Evolutionary conservation across 1,284 basidiomycete genomes (phyloP).

Genomic region (Microbotryum lychnidis-dioicae): DNA sequence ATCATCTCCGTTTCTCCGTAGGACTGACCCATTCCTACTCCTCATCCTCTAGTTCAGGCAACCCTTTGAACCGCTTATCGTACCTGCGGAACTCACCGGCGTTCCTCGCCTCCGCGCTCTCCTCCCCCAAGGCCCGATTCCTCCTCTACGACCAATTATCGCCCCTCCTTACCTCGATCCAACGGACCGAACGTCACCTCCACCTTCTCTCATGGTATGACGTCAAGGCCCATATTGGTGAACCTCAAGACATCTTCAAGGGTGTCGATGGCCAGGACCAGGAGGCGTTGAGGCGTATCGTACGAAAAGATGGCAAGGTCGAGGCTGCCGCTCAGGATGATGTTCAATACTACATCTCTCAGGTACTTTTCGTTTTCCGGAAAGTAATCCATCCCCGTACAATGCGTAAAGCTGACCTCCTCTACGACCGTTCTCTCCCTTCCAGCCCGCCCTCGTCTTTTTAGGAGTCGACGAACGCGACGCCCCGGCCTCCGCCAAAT

Average conservation of each 20-base stretch:
- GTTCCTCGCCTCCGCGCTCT: constrained; percentile 39
- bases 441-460: constrained; percentile 49
- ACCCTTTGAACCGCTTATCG: constrained; percentile 28
- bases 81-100: constrained; percentile 24
- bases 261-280: constrained; percentile 38
- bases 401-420: no score
- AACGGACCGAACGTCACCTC: constrained; percentile 17
- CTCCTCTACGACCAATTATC: constrained; percentile 37
- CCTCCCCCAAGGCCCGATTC: constrained; percentile 35
- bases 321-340: no score
- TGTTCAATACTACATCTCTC: background rate
- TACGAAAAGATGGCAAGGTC: no score
- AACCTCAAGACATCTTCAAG: constrained; percentile 23
- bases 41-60: constrained; percentile 14
- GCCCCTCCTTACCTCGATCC: constrained; percentile 33
- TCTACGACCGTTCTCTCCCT: background rate
- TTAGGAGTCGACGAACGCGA: constrained; percentile 70
- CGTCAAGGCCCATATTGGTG: constrained; percentile 29
- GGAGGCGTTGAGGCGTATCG: background rate
- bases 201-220: constrained; percentile 37
- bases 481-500: constrained; percentile 42
- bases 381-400: no score
- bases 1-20: no score
- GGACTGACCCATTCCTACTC: background rate
- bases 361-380: background rate